Evolutionary conservation across 495 filamentous ascomycete species (phyloP), one percentile per base, ranked within the genome.

Genomic region (Podospora conica): DNA sequence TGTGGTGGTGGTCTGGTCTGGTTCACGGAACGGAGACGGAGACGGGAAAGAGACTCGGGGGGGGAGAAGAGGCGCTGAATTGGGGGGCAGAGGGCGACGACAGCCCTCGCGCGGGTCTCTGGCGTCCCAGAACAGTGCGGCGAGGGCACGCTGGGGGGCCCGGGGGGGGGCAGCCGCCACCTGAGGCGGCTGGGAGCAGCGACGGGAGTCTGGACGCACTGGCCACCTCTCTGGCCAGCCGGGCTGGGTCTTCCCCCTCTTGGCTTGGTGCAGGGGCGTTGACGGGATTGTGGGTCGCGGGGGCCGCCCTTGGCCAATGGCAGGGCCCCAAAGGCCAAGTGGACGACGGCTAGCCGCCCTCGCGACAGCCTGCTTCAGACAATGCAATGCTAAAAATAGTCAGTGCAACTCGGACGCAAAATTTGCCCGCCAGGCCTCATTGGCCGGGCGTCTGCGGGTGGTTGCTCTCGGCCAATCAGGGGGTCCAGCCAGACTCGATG

Each of bases 361-460:
- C 60, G 63, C 64, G 61, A 68, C 59, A 67, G 70, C 67, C 69
- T 71, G 73, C 71, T 65, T 73, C 70, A 73, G 70, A 73, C 68
- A 75, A 66, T 69, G 65, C 69, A 69, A 27, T 57, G 53, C 71
- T 75, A 75, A 66, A 66, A 75, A 75, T 75, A 75, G 73, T 53
- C 27, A 29, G 71, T 71, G 71, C 64, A 55, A 73, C 73, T 33
- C 22, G 55, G 67, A 69, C 29, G 65, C 69, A 67, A 69, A 69
- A 73, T 67, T 72, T 73, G 67, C 55, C 57, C 63, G 31, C 61
- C 66, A 62, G 53, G 40, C 24, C 53, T 73, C 65, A 70, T 75
- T 75, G 73, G 71, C 54, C 24, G 40, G 28, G 28, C 9, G 58
- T 15, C 9, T 54, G 28, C 56, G 53, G 60, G 25, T 63, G 61